Base-by-base conservation (phyloP, 441 rosid genomes). In the Gossypium aridum region DNA sequence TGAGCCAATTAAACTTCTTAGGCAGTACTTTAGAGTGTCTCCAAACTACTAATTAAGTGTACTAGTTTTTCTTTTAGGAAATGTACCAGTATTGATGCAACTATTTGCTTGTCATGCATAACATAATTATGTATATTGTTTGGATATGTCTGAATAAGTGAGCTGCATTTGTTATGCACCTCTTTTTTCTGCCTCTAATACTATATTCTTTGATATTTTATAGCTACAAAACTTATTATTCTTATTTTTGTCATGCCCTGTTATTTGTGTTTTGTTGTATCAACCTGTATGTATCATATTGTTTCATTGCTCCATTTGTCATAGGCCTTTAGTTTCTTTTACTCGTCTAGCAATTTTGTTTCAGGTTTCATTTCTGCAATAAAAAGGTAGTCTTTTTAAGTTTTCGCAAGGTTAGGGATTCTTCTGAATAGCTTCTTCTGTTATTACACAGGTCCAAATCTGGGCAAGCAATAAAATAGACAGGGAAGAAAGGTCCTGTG, bases 401-500 rank as follows among this genome's bases (percentile, higher is more conserved):
- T 54, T 54, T 16, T 17, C n/a, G 19, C 2, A 54, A 51, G 71
- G 31, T 12, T 22, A 51, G 55, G 56, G 43, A 73, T 74, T 72
- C 13, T 26, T 45, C 70, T 71, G 51, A 79, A 75, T 22, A 22
- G 39, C 49, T 71, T 77, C 60, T 71, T 70, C 19, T 73, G 2
- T 81, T 81, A 43, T 72, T 76, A 74, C 22, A 72, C 85, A 96
- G 98, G 96, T 92, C 75, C 98, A 93, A 88, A 89, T 96, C 73
- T 96, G 99, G 99, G 97, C 92, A n/a, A 88, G 99, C 85, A 93
- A 88, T 80, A 89, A 88, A 73, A 87, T 92, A 78, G 84, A 91
- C 73, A 89, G 79, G 85, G 97, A 93, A 88, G 94, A 87, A 76
- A 88, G 97, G 83, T 84, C 97, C 16, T 76, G 85, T 76, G 64